Percentiles rank a stretch among this genome's conserved stretches.
These are phyloP conservation scores for Geosiphon pyriformis DNA, from an alignment of 192 early-diverging fungal genomes.

Conservation along the genomic window DNA sequence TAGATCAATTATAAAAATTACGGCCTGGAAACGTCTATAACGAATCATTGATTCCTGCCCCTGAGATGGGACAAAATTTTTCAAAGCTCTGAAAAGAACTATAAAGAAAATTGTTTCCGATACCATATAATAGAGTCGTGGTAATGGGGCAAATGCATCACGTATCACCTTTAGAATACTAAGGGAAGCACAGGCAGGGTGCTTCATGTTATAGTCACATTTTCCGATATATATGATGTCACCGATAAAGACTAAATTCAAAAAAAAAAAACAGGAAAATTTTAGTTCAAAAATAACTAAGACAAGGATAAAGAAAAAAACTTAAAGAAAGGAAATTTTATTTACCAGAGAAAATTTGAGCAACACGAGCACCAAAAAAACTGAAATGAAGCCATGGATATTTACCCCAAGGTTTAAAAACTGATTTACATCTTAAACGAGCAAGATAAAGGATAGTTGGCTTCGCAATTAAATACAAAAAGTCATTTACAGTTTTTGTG, in stretches of 20 bases:
- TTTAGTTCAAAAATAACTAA: not conserved
- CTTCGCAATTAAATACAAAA: not conserved
- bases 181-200: not conserved
- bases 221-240: not conserved
- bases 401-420: not conserved
- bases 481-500: not conserved
- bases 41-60: not conserved
- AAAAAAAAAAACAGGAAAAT: not conserved
- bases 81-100: not conserved
- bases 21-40: not conserved
- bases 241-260: not conserved
- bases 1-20: not conserved
- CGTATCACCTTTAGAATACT: not conserved
- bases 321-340: too few relatives aligned
- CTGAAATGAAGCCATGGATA: not conserved
- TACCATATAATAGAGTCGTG: not conserved
- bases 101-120: not conserved
- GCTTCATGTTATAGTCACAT: not conserved
- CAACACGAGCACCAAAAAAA: not conserved
- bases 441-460: not conserved
- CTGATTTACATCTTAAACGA: not conserved
- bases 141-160: not conserved
- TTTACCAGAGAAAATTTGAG: not conserved
- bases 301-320: not conserved
- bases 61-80: not conserved